Evolutionary conservation across 164 flowering plant species (phyloP).

Genomic region (Aristolochia contorta): DNA sequence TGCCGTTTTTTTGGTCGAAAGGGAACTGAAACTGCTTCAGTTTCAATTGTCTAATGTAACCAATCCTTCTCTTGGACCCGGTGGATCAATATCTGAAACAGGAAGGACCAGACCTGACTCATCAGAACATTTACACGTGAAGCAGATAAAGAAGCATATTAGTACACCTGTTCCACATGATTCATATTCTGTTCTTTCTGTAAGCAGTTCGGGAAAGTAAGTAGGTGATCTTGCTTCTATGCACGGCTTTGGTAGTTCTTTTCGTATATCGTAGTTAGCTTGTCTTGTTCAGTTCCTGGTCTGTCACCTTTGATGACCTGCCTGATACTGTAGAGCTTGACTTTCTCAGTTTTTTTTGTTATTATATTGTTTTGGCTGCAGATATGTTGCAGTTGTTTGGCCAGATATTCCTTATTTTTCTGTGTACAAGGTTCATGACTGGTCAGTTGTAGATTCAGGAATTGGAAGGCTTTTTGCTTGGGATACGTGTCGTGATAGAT

Average conservation of each 20-base stretch:
- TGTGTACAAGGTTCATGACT: constrained; percentile 85
- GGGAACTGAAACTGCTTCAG: constrained; percentile 71
- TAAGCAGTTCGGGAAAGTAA: constrained; percentile 99
- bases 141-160: constrained; percentile 85
- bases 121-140: constrained; percentile 62
- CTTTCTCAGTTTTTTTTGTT: not conserved
- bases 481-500: constrained; percentile 95
- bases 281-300: not conserved
- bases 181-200: constrained; percentile 86
- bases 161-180: constrained; percentile 97
- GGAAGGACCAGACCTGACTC: constrained; percentile 69
- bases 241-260: not conserved
- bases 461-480: constrained; percentile 95
- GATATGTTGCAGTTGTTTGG: constrained; percentile 94
- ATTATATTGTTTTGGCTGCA: constrained; percentile 25
- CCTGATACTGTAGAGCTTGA: too few species aligned
- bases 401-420: constrained; percentile 95
- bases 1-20: constrained; percentile 79
- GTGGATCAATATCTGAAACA: constrained; percentile 69
- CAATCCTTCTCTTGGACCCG: constrained; percentile 86
- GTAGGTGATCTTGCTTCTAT: constrained; percentile 18
- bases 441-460: constrained; percentile 98
- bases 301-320: not conserved
- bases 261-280: not conserved
- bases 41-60: constrained; percentile 70